These are phyloP conservation scores for Arachnomyces sp. DNA, from an alignment of 2,329 filamentous ascomycete genomes.

Conservation along the genomic window DNA sequence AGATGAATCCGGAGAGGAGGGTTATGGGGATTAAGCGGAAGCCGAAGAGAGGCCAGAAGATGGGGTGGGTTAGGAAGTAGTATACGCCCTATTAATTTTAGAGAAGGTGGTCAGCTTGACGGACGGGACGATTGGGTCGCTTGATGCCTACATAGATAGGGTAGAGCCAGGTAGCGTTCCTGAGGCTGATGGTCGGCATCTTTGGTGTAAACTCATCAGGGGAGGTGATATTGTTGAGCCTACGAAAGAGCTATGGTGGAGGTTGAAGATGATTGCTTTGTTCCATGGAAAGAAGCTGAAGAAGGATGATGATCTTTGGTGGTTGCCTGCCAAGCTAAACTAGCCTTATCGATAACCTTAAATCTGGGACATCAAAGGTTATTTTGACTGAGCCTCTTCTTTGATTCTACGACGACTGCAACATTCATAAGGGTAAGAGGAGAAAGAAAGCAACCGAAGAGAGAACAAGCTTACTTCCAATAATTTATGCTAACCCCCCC, in stretches of 20 bases:
- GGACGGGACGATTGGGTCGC: background rate
- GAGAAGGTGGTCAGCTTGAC: slow-evolving; percentile 4
- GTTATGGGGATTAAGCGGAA: slow-evolving; percentile 71
- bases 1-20: slow-evolving; percentile 71
- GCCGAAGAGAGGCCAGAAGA: slow-evolving; percentile 73
- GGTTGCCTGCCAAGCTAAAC: background rate
- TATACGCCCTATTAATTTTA: slow-evolving; percentile 59
- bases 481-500: too few species aligned
- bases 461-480: too few species aligned
- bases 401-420: too few species aligned
- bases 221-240: background rate
- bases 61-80: slow-evolving; percentile 70
- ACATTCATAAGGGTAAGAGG: too few species aligned
- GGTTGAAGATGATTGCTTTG: too few species aligned
- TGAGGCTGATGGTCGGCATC: slow-evolving; percentile 18
- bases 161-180: slow-evolving; percentile 38
- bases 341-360: too few species aligned
- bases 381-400: too few species aligned
- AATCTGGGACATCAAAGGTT: too few species aligned
- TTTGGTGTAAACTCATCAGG: background rate
- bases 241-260: slow-evolving; percentile 3
- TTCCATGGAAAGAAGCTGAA: background rate
- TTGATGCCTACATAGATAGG: slow-evolving; percentile 36
- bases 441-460: too few species aligned
- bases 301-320: background rate